Evolutionary conservation across 1,139 yeast species (phyloP), one percentile per base, ranked within the genome.

Genomic region (Geotrichum restrictum): DNA sequence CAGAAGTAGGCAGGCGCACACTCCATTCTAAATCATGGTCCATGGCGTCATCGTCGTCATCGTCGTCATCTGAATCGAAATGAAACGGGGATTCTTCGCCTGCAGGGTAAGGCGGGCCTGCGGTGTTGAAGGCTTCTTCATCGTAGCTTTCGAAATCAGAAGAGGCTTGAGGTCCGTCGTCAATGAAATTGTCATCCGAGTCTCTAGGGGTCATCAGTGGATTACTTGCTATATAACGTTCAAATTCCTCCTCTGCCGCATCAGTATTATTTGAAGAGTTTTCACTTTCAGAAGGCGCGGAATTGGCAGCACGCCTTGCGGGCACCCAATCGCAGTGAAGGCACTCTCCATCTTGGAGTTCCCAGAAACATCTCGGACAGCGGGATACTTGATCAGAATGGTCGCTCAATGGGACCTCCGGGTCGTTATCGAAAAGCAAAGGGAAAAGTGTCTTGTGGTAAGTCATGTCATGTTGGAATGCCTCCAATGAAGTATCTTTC

Each of bases 341-440:
- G 44, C 67, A 64, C 18, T 44, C 52, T 1, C 48, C 37, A 2
- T 59, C 64, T 4, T 59, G 54, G 7, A 64, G 48, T 53, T 64
- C 67, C 67, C 67, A 64, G 48, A 56, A 48, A 48, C 67, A 64
- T 24, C 55, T 47, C 3, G 64, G 57, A 48, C 67, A 64, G 21
- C 67, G 50, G 29, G 48, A 29, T 1, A 64, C 66, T n/a, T 58
- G 60, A 43, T 63, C 67, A 19, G 62, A 65, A 7, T 51, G 29
- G 43, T 63, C 67, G 3, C 56, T 51, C 32, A 62, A 31, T 3
- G 56, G 43, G 3, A 48, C 49, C 4, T 50, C 37, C n/a, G 51
- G 53, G 21, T 52, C 54, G 43, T 41, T 31, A 16, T 44, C 51
- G 37, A 59, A 59, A n/a, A 59, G 37, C 14, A 40, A 45, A 7